phyloP scores from a whole-genome alignment of 345 rosid genomes.

The Eucalyptus globulus region DNA sequence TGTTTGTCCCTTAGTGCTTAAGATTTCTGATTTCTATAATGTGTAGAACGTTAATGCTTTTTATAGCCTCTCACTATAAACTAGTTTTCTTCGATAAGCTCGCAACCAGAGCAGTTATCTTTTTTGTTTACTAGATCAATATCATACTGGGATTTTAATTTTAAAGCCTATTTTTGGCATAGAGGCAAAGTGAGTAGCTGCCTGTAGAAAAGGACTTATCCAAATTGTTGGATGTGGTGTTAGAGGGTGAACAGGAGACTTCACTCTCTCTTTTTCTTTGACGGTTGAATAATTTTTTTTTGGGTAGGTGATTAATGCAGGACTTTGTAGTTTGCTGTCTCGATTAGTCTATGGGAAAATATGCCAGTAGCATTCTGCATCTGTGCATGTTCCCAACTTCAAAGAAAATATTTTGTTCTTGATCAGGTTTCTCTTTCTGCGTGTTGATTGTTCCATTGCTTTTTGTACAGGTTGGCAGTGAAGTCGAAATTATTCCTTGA shows the following conservation, averaged over 20 bases:
- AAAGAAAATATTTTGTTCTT: neutral
- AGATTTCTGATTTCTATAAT: neutral
- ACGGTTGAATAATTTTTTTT: neutral
- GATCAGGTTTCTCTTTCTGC: neutral
- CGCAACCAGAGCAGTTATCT: neutral
- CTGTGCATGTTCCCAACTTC: neutral
- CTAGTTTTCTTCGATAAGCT: neutral
- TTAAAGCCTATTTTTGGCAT: neutral
- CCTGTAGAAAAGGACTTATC: neutral
- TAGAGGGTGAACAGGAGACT: neutral
- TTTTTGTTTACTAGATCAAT: neutral
- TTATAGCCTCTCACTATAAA: neutral
- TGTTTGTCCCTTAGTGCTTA: neutral
- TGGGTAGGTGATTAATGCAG: neutral
- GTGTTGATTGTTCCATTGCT: neutral
- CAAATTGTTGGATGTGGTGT: neutral
- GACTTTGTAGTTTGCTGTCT: neutral
- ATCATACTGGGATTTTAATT: neutral
- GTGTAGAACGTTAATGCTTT: neutral
- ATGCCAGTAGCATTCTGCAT: neutral
- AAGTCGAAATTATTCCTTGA: constrained; percentile 35
- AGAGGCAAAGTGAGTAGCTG: neutral
- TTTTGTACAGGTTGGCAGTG: constrained; percentile 34
- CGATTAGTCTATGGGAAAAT: neutral
- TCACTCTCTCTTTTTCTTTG: neutral